Evolutionary conservation across 1,284 basidiomycete genomes (phyloP).

Genomic region (Ganoderma resinaceum): DNA sequence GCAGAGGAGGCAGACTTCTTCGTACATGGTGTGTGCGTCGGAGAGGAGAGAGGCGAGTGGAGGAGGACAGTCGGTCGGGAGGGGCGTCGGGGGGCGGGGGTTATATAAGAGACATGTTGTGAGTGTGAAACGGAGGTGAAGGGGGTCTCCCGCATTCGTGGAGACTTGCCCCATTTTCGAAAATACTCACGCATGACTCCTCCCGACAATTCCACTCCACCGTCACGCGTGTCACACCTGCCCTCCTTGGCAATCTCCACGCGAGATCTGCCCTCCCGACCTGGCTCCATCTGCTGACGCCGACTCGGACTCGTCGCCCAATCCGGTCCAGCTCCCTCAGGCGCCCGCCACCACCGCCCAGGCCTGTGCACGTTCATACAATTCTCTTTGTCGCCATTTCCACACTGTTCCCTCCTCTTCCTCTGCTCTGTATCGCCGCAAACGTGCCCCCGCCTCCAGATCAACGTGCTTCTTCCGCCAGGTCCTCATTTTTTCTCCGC

Average conservation of each 20-base stretch:
- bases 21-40: slow-evolving; percentile 59
- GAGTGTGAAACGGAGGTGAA: slow-evolving; percentile 31
- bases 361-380: slow-evolving; percentile 31
- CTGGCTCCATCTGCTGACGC: slow-evolving; percentile 18
- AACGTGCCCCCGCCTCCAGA: slow-evolving; percentile 28
- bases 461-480: slow-evolving; percentile 21
- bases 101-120: slow-evolving; percentile 31
- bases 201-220: slow-evolving; percentile 24
- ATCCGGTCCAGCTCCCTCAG: slow-evolving; percentile 8
- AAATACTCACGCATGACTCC: slow-evolving; percentile 31
- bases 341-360: slow-evolving; percentile 6
- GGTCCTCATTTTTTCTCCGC: not conserved
- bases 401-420: slow-evolving; percentile 6
- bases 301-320: slow-evolving; percentile 7
- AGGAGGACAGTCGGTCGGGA: slow-evolving; percentile 14
- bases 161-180: slow-evolving; percentile 9
- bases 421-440: slow-evolving; percentile 15
- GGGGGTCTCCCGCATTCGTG: slow-evolving; percentile 11
- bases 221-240: slow-evolving; percentile 28
- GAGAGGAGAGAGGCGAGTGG: slow-evolving; percentile 6
- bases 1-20: slow-evolving; percentile 77
- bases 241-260: slow-evolving; percentile 25
- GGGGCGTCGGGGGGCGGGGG: slow-evolving; percentile 24
- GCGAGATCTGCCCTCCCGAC: slow-evolving; percentile 22
- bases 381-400: slow-evolving; percentile 14